These are phyloP conservation scores for Penicillium sp. DNA, from an alignment of 2,329 filamentous ascomycete species.

Conservation along the genomic window DNA sequence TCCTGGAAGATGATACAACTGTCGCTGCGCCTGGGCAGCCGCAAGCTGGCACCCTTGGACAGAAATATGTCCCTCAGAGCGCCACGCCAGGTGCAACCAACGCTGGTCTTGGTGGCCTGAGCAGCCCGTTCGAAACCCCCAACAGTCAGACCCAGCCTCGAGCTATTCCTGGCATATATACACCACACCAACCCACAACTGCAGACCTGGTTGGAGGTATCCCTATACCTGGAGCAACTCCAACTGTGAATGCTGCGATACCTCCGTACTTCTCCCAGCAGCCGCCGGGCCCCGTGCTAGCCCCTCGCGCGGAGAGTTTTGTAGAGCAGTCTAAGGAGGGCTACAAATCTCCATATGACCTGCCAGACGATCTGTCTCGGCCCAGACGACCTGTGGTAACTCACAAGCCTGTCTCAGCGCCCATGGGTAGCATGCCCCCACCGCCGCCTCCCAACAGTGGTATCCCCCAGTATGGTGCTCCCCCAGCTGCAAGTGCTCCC, in stretches of 20 bases:
- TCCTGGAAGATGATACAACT: constrained; percentile 66
- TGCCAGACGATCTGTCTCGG: constrained; percentile 79
- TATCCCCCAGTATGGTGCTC: constrained; percentile 34
- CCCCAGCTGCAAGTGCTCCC: constrained; percentile 23
- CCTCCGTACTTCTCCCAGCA: constrained; percentile 35
- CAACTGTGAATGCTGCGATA: constrained; percentile 21
- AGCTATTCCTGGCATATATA: constrained; percentile 50
- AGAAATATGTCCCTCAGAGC: constrained; percentile 28
- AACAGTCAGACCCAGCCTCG: constrained; percentile 27
- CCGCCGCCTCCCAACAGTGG: constrained; percentile 67
- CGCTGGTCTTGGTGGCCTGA: constrained; percentile 20
- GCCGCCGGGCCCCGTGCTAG: constrained; percentile 36
- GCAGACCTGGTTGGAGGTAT: constrained; percentile 50
- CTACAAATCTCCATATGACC: constrained; percentile 91
- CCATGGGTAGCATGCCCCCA: constrained; percentile 51
- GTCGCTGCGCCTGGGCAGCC: constrained; percentile 34
- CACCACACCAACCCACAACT: constrained; percentile 55
- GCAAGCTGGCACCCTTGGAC: constrained; percentile 13
- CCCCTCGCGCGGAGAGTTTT: constrained; percentile 74
- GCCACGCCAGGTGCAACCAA: constrained; percentile 28
- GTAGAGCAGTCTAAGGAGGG: constrained; percentile 87
- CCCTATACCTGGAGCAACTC: constrained; percentile 27
- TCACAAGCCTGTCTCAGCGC: constrained; percentile 56
- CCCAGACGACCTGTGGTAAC: constrained; percentile 66
- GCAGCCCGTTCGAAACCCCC: constrained; percentile 36